Conservation (phyloP, 441 rosid genomes). For the Cnidoscolus chayamansa region DNA sequence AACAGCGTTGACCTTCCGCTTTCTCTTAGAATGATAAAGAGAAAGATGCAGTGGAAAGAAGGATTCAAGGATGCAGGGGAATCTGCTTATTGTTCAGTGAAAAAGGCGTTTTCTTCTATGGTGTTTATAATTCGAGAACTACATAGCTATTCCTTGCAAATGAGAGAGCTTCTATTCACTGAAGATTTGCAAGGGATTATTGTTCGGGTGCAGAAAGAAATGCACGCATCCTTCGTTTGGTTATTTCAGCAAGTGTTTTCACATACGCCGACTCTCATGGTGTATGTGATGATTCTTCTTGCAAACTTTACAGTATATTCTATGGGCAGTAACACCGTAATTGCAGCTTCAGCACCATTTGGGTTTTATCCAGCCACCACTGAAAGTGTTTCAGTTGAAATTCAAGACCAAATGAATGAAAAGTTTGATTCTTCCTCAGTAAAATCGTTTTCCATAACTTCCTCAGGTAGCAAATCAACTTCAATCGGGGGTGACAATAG, state of each 20-base stretch:
- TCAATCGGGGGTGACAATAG: constrained; percentile 50
- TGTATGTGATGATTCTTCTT: constrained; percentile 76
- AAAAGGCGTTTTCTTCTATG: constrained; percentile 83
- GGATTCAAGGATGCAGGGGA: constrained; percentile 57
- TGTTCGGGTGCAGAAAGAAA: constrained; percentile 60
- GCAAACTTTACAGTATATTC: constrained; percentile 82
- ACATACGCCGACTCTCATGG: constrained; percentile 83
- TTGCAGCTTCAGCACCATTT: constrained; percentile 37
- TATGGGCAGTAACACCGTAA: constrained; percentile 48
- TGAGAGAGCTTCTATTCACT: constrained; percentile 62
- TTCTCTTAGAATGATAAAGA: constrained; percentile 72
- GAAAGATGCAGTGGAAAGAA: constrained; percentile 66
- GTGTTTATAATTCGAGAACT: constrained; percentile 86
- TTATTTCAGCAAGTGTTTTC: constrained; percentile 89
- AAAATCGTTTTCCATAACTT: constrained; percentile 41
- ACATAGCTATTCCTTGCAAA: constrained; percentile 62
- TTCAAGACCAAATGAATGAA: constrained; percentile 19
- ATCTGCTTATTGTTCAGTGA: constrained; percentile 63
- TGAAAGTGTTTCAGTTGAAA: constrained; percentile 28
- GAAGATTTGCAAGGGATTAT: constrained; percentile 75
- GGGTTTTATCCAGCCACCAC: constrained; percentile 25
- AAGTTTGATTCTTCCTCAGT: constrained; percentile 39
- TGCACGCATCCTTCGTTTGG: constrained; percentile 92
- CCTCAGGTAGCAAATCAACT: constrained; percentile 46
- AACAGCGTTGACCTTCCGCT: constrained; percentile 70